Conservation (phyloP, 768 basidiomycete species). For the Termitomyces sp. region DNA sequence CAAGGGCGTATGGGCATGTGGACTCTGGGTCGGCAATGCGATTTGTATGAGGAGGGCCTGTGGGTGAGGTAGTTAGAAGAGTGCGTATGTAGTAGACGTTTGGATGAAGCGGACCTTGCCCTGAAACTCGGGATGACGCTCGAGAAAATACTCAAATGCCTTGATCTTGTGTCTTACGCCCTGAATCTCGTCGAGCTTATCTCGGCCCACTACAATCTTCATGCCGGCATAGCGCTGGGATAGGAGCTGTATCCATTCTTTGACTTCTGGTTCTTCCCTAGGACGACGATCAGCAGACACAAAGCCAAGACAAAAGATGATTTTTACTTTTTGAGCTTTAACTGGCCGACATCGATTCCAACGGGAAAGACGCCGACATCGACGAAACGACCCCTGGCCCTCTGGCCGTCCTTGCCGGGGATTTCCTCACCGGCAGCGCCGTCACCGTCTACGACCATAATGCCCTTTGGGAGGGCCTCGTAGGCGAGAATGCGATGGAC, state of each 20-base stretch:
- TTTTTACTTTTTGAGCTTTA: constrained; percentile 59
- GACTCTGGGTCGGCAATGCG: constrained; percentile 75
- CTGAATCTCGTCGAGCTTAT: constrained; percentile 86
- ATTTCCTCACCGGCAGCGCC: constrained; percentile 15
- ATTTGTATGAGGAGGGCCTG: constrained; percentile 80
- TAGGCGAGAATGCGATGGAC: constrained; percentile 73
- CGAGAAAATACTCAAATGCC: constrained; percentile 79
- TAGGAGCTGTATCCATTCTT: constrained; percentile 77
- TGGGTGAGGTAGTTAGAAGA: too few relatives aligned
- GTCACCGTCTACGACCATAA: constrained; percentile 47
- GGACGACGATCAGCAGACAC: too few relatives aligned
- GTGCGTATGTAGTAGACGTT: too few relatives aligned
- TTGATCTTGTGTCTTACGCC: constrained; percentile 81
- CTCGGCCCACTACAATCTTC: constrained; percentile 83
- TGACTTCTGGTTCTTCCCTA: constrained; percentile 71
- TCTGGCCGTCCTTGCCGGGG: constrained; percentile 12
- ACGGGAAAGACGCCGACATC: constrained; percentile 88
- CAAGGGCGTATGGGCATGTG: constrained; percentile 53
- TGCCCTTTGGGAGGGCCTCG: constrained; percentile 80
- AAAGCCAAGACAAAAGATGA: neutral
- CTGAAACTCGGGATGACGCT: constrained; percentile 73
- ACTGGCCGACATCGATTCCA: constrained; percentile 74
- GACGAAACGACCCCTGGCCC: constrained; percentile 55
- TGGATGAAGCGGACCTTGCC: constrained; percentile 43
- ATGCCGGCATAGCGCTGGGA: constrained; percentile 78